phyloP scores from a whole-genome alignment of 257 asterid genomes.

The Parsonsia alboflavescens region DNA sequence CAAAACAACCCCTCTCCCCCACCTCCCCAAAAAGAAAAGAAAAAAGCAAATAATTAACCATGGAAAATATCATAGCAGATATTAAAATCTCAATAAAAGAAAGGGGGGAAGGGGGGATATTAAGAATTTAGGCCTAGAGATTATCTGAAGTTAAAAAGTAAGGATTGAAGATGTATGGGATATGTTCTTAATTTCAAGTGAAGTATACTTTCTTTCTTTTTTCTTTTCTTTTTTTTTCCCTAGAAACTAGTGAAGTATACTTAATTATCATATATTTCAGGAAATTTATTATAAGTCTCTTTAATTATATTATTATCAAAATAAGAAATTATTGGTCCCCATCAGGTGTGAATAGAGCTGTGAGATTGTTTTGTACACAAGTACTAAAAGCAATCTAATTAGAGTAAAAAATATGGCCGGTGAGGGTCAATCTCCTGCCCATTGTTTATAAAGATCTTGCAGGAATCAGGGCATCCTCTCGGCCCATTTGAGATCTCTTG shows the following conservation, averaged over 20 bases:
- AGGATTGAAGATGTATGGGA: neutral
- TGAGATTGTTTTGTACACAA: slow-evolving; percentile 9
- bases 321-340: slow-evolving; percentile 10
- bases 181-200: neutral
- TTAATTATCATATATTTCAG: no score
- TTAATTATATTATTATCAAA: no score
- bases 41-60: neutral
- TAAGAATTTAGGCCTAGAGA: neutral
- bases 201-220: no score
- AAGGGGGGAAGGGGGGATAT: no score
- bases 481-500: slow-evolving; percentile 20
- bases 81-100: neutral
- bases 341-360: slow-evolving; percentile 10
- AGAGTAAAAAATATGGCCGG: slow-evolving; percentile 8
- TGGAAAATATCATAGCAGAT: neutral
- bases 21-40: no score
- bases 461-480: slow-evolving; percentile 16
- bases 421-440: neutral
- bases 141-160: neutral
- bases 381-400: slow-evolving; percentile 2
- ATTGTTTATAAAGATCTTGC: slow-evolving; percentile 11
- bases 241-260: no score
- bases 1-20: no score
- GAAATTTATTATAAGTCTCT: no score
- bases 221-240: no score